phyloP scores from a whole-genome alignment of 768 basidiomycete species.

The Pulveroboletus sp. region DNA sequence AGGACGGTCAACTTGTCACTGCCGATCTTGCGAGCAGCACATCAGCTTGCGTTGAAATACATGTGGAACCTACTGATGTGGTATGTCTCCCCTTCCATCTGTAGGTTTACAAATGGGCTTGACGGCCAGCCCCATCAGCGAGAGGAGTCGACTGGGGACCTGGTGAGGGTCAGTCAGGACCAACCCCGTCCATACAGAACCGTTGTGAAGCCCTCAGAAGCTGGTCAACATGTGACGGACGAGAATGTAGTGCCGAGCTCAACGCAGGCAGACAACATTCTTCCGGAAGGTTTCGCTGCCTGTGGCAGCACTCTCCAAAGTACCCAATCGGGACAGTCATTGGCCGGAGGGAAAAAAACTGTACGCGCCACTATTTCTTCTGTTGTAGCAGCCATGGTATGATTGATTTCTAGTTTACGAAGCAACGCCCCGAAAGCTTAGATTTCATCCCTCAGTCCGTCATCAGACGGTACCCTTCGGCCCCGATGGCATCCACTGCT shows the following conservation, averaged over 20 bases:
- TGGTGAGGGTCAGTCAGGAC: too few relatives aligned
- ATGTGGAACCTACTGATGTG: not conserved
- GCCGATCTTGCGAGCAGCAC: not conserved
- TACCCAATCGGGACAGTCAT: not conserved
- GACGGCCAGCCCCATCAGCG: not conserved
- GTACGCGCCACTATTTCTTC: constrained; percentile 6
- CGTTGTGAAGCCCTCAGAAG: too few relatives aligned
- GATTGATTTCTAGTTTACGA: not conserved
- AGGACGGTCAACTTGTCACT: not conserved
- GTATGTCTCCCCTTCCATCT: constrained; percentile 5
- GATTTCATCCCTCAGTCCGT: constrained; percentile 26
- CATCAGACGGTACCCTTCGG: constrained; percentile 19
- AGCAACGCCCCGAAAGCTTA: constrained; percentile 19
- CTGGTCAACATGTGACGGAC: not conserved
- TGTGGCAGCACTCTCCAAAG: not conserved
- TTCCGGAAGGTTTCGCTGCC: not conserved
- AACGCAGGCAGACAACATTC: not conserved
- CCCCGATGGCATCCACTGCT: not conserved
- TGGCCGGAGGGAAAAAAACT: not conserved
- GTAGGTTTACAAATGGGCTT: not conserved
- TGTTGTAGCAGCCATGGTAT: not conserved
- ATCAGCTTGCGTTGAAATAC: not conserved
- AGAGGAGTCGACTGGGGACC: too few relatives aligned
- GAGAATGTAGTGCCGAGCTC: not conserved
- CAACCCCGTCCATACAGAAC: too few relatives aligned